Conservation (phyloP, 2,329 filamentous ascomycete species). For the Colletotrichum sojae region DNA sequence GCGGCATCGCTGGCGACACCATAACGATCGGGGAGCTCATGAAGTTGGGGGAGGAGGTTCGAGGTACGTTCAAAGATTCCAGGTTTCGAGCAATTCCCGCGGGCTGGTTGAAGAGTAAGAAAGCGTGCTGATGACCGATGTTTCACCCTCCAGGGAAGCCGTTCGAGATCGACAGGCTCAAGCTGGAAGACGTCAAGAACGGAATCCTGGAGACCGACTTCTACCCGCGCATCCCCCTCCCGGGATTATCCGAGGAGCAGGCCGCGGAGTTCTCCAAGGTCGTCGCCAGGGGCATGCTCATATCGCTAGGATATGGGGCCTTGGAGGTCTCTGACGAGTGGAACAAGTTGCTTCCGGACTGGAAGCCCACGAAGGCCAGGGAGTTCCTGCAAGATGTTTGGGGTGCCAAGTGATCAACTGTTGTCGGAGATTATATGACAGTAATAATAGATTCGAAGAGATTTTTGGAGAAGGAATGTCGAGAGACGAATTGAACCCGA, state of each 20-base stretch:
- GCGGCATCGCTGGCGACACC: conserved; percentile 54
- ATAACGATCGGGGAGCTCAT: conserved; percentile 49
- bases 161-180: conserved; percentile 49
- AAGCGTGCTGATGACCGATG: not conserved
- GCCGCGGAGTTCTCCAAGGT: conserved; percentile 43
- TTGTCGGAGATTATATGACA: no score
- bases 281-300: conserved; percentile 44
- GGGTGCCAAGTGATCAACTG: conserved; percentile 14
- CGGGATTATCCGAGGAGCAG: conserved; percentile 47
- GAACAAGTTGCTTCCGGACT: conserved; percentile 53
- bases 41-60: conserved; percentile 50
- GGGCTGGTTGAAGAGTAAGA: not conserved
- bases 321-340: conserved; percentile 51
- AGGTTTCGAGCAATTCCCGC: not conserved
- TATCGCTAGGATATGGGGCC: conserved; percentile 42
- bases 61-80: conserved; percentile 45
- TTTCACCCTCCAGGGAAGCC: conserved; percentile 40
- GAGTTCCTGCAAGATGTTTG: conserved; percentile 48
- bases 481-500: no score
- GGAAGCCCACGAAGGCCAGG: conserved; percentile 48
- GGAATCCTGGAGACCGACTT: conserved; percentile 46
- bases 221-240: conserved; percentile 46
- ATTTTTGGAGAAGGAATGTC: no score
- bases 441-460: no score
- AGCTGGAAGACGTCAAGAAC: conserved; percentile 49